Evolutionary conservation across 73 alveolate genomes (phyloP).

Genomic region (Breviolum minutum): DNA sequence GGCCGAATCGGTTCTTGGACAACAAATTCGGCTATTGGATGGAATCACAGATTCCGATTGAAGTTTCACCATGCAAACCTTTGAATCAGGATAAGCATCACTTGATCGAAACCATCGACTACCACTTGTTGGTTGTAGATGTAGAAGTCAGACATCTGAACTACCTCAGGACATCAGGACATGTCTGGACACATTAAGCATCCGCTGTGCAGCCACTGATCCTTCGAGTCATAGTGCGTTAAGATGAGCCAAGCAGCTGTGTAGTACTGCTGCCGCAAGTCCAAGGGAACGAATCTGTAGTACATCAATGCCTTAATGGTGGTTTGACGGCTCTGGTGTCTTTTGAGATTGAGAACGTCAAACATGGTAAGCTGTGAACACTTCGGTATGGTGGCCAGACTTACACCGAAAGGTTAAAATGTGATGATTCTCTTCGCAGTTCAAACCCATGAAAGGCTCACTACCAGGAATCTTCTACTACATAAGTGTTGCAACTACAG

Average conservation of each 20-base stretch:
- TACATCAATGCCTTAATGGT: slow-evolving; percentile 30
- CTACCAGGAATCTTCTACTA: too few relatives aligned
- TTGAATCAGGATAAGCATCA: background rate
- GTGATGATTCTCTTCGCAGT: too few relatives aligned
- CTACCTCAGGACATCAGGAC: background rate
- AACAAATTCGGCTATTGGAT: background rate
- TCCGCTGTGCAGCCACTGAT: background rate
- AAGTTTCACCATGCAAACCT: background rate
- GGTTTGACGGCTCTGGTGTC: too few relatives aligned
- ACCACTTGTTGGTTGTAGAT: slow-evolving; percentile 70
- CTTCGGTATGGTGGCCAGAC: background rate
- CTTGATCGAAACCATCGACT: slow-evolving; percentile 40
- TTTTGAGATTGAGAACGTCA: background rate
- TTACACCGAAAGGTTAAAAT: too few relatives aligned
- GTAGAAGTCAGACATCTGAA: slow-evolving; percentile 88
- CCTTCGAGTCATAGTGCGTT: background rate
- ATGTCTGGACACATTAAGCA: background rate
- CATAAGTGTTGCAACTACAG: too few relatives aligned
- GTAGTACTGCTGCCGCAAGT: slow-evolving; percentile 6
- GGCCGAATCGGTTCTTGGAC: too few relatives aligned
- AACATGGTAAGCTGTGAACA: background rate
- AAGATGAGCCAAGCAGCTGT: background rate
- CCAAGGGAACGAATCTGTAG: slow-evolving; percentile 63
- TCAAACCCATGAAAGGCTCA: too few relatives aligned
- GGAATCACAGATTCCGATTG: background rate